Evolutionary conservation across 2,329 filamentous ascomycete species (phyloP), one percentile per base, ranked within the genome.

Genomic region (Aspergillus pseudoviridinutans): DNA sequence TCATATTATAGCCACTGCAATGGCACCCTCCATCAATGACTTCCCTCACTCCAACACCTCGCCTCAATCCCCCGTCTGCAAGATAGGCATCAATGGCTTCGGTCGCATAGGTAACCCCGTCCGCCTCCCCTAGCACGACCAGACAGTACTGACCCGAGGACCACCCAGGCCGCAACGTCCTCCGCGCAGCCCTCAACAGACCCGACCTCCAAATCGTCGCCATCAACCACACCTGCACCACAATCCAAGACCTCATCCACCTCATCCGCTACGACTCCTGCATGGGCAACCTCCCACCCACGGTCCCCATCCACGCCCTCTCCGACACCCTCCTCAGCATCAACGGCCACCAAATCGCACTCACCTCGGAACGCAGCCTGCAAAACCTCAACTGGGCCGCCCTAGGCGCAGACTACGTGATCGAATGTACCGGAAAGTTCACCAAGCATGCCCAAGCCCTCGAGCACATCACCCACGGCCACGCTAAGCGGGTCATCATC

Each of bases 41-140:
- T 59, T 62, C 49, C 54, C 62, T 25, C 53, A 63, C 35, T 51
- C 49, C 49, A 59, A 51, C 25, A 41, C 59, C n/a, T 35, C 58
- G 22, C 38, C 52, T 22, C 55, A 54, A 3, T 32, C 56, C 14
- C 57, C 62, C 8, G 55, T 58, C 25, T 68, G 66, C 79, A 87
- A 92, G 86, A 89, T 92, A 75, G 90, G 90, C 77, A 95, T 94
- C 87, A 96, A 95, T 86, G 91, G 92, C 77, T 96, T 96, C 83
- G 92, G 92, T 81, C 91, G 92, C 79, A 96, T 96, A 79, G 92
- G 68, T 70, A 49, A 12, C 58, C 25, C 17, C 25, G 6, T n/a
- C 22, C 22, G 10, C 14, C 29, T 29, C 25, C 25, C 20, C 3
- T 28, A 6, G 17, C 12, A 5, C 5, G 25, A 28, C 7, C 20